Evolutionary conservation across 2,329 filamentous ascomycete genomes (phyloP).

Genomic region (Chlorencoelia australis): DNA sequence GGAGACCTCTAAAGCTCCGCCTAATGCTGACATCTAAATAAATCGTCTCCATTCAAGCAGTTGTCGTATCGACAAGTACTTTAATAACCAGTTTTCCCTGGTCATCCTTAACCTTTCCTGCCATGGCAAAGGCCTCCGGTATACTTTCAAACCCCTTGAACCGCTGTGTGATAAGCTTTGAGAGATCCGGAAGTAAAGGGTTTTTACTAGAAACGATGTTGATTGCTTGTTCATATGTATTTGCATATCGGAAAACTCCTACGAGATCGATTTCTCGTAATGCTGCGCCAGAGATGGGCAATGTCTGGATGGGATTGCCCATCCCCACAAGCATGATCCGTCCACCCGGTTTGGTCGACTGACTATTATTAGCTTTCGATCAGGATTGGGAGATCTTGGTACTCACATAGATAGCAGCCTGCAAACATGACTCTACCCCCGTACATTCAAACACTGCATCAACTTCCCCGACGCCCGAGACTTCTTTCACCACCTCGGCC

Average conservation of each 20-base stretch:
- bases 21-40: too few relatives aligned
- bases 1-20: too few relatives aligned
- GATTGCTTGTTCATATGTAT: constrained; percentile 86
- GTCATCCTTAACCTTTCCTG: constrained; percentile 46
- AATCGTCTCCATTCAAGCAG: too few relatives aligned
- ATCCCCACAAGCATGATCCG: constrained; percentile 70
- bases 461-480: constrained; percentile 40
- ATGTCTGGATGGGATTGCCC: constrained; percentile 66
- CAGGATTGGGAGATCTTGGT: constrained; percentile 42
- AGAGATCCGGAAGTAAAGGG: constrained; percentile 56
- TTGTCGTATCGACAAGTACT: constrained; percentile 23
- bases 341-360: constrained; percentile 57
- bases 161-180: constrained; percentile 76
- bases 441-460: constrained; percentile 58
- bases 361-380: constrained; percentile 5
- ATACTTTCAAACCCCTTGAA: constrained; percentile 72
- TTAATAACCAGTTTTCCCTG: constrained; percentile 26
- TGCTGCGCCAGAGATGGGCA: constrained; percentile 63
- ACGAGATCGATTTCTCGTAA: constrained; percentile 68
- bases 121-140: constrained; percentile 78
- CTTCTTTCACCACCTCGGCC: constrained; percentile 41
- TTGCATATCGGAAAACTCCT: constrained; percentile 67
- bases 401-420: constrained; percentile 43
- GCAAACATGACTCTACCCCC: constrained; percentile 45
- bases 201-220: constrained; percentile 69